phyloP scores from a whole-genome alignment of 2,329 filamentous ascomycete species.

The Colletotrichum eremochloae region DNA sequence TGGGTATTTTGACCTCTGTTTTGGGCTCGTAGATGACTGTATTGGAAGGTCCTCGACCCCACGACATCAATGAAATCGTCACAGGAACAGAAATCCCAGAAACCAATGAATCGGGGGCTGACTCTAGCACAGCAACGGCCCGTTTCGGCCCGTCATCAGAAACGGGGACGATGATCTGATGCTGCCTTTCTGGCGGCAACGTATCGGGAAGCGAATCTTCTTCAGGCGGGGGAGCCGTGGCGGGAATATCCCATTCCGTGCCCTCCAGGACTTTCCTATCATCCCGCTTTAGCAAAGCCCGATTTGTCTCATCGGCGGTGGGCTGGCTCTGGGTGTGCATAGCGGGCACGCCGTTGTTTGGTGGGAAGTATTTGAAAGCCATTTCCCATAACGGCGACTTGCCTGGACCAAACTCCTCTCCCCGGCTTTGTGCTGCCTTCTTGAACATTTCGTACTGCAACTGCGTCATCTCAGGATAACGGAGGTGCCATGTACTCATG shows the following conservation, averaged over 20 bases:
- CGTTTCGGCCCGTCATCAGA: constrained; percentile 52
- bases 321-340: constrained; percentile 34
- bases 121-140: constrained; percentile 75
- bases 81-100: constrained; percentile 74
- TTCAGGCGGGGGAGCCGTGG: constrained; percentile 45
- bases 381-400: constrained; percentile 67
- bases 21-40: constrained; percentile 74
- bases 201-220: constrained; percentile 54
- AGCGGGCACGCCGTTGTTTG: constrained; percentile 46
- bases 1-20: constrained; percentile 80
- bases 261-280: constrained; percentile 46
- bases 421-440: constrained; percentile 62
- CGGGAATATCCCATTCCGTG: constrained; percentile 46
- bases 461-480: constrained; percentile 75
- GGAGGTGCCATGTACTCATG: constrained; percentile 68
- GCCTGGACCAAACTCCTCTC: constrained; percentile 67
- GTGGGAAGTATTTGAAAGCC: constrained; percentile 71
- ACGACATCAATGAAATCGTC: constrained; percentile 77
- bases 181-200: constrained; percentile 52
- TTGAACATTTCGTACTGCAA: constrained; percentile 69
- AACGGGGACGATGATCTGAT: constrained; percentile 51
- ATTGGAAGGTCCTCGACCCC: constrained; percentile 80
- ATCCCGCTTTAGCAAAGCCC: constrained; percentile 45
- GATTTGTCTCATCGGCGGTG: constrained; percentile 35
- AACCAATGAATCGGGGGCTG: constrained; percentile 74